Percentiles rank a stretch among this genome's conserved stretches.
Evolutionary conservation across 345 rosid species (phyloP).

Genomic region (Gossypium sturtianum): DNA sequence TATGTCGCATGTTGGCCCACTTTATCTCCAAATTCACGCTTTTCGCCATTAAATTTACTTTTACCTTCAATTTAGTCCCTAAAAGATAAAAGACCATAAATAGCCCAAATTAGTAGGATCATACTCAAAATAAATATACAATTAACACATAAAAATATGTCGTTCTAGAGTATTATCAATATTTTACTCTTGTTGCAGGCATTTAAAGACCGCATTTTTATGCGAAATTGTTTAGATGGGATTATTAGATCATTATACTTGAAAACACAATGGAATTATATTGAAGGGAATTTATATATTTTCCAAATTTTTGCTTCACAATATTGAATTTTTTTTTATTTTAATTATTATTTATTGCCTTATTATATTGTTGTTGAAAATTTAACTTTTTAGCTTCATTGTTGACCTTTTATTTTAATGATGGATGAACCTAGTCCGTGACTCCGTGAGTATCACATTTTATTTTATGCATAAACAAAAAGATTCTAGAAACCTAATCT

Average conservation of each 20-base stretch:
- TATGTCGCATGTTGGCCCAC: no score
- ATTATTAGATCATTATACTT: background rate
- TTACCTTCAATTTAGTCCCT: no score
- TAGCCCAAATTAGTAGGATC: no score
- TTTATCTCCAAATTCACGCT: no score
- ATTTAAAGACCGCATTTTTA: background rate
- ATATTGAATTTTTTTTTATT: background rate
- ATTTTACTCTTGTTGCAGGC: background rate
- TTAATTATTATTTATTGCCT: background rate
- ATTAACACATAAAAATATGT: no score
- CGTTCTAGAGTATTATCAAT: no score
- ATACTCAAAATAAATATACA: no score
- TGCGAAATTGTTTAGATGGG: background rate
- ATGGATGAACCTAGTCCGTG: background rate
- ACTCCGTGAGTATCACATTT: no score
- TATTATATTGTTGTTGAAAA: background rate
- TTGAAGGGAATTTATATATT: background rate
- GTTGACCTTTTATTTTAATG: background rate
- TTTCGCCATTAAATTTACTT: no score
- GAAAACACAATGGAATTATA: background rate
- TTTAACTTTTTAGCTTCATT: background rate
- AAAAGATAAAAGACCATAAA: no score
- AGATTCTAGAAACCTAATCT: no score
- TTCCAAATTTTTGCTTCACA: background rate
- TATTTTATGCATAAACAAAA: no score